These are phyloP conservation scores for Phytophthora palmivora DNA, from an alignment of 352 stramenopile species.

Conservation along the genomic window DNA sequence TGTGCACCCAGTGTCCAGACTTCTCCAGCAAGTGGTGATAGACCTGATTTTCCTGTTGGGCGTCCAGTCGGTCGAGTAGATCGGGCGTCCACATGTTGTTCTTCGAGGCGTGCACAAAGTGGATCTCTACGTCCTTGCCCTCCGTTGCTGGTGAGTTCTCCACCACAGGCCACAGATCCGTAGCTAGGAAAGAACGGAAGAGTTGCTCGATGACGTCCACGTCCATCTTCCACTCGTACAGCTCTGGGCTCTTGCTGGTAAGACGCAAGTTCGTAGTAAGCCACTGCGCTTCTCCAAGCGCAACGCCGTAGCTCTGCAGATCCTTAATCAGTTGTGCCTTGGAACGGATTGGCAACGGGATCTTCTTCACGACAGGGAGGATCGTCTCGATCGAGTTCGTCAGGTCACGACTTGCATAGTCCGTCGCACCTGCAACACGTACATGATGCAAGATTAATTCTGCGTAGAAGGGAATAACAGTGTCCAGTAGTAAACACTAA, in stretches of 20 bases:
- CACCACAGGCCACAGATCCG: conserved; percentile 77
- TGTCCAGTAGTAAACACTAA: conserved; percentile 19
- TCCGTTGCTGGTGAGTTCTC: conserved; percentile 34
- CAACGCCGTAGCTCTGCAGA: conserved; percentile 65
- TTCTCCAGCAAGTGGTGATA: conserved; percentile 75
- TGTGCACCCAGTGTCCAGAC: conserved; percentile 87
- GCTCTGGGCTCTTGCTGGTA: conserved; percentile 51
- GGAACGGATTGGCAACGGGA: conserved; percentile 73
- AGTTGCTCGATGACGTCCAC: conserved; percentile 76
- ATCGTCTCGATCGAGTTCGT: conserved; percentile 80
- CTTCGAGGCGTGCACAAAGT: conserved; percentile 80
- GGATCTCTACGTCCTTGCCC: conserved; percentile 57
- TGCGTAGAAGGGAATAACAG: too few species aligned
- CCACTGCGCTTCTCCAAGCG: conserved; percentile 77
- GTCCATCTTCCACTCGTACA: conserved; percentile 88
- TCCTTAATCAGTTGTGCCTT: conserved; percentile 74
- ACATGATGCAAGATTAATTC: neutral
- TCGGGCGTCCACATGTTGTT: conserved; percentile 80
- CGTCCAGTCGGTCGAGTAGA: conserved; percentile 53
- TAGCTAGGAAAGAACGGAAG: conserved; percentile 68
- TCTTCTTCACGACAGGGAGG: conserved; percentile 71
- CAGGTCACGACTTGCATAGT: conserved; percentile 69
- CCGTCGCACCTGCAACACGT: conserved; percentile 44
- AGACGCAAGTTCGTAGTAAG: conserved; percentile 82
- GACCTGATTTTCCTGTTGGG: conserved; percentile 52